Percentiles rank a stretch among this genome's conserved stretches.
phyloP scores from a whole-genome alignment of 2,329 filamentous ascomycete genomes.

The Cladosporium sp. region DNA sequence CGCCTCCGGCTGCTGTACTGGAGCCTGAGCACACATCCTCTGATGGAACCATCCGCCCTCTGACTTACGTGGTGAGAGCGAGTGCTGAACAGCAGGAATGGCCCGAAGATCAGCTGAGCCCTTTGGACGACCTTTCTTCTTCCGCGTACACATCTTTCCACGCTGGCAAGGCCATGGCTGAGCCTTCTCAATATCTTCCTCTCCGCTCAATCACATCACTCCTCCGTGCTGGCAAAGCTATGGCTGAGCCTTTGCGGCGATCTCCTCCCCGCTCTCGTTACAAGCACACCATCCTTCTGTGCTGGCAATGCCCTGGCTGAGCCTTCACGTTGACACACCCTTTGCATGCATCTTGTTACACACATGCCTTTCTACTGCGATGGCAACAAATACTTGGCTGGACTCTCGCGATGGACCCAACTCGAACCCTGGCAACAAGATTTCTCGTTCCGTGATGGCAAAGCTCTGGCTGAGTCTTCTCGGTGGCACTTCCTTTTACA shows the following conservation, averaged over 20 bases:
- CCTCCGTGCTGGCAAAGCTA: too few relatives aligned
- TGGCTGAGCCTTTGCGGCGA: background rate
- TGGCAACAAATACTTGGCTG: too few relatives aligned
- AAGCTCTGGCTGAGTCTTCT: too few relatives aligned
- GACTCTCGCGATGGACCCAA: too few relatives aligned
- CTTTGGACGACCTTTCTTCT: background rate
- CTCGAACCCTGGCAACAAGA: too few relatives aligned
- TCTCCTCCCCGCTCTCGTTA: background rate
- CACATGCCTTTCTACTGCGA: too few relatives aligned
- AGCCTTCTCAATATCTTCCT: background rate
- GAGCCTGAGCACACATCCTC: background rate
- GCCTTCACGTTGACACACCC: background rate
- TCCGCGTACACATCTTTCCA: background rate
- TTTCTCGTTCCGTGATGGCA: too few relatives aligned
- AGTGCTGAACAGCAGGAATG: background rate
- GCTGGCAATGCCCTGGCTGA: slow-evolving; percentile 1
- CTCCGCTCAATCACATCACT: too few relatives aligned
- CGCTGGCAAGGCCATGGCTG: background rate
- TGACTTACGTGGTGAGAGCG: background rate
- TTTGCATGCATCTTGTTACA: background rate
- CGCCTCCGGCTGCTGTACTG: background rate
- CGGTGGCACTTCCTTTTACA: too few relatives aligned
- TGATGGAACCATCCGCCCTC: background rate
- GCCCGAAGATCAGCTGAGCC: background rate
- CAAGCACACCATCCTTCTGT: background rate